Base-by-base conservation (phyloP, 164 flowering plant genomes). In the Vitis riparia region DNA sequence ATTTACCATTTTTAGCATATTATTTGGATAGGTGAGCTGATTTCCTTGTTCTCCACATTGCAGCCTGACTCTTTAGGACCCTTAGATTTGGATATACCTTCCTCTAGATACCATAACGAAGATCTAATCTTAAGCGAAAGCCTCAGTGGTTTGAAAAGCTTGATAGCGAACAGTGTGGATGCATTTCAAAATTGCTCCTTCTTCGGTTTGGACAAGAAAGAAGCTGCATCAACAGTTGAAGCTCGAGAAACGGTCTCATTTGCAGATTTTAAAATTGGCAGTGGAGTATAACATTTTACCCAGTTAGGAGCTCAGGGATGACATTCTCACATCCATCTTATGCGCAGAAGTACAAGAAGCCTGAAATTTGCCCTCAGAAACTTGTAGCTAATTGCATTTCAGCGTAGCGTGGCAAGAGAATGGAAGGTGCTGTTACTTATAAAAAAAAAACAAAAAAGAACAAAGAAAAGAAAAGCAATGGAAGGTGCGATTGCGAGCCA, bases 51-150 rank as follows among this genome's bases (percentile, higher is more conserved):
- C 44, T 72, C 59, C 49, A 16, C 14, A 11, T 69, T 80, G 85
- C 93, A 93, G 98, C 90, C 98, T 19, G 99, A 95, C 55, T 95
- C 99, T 9, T 75, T 95, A 77, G 99, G 98, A 70, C 92, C 95
- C 17, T 75, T 95, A 59, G 99, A 95, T 73, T 74, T 95, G 87
- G 98, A 91, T 62, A 66, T 84, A 51, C 86, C 89, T 74, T 76
- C 94, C 5, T 79, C 84, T 55, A 88, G 86, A 73, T 93, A 89
- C 80, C 89, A 70, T 63, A 80, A 76, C 55, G 87, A 89, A 59
- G 98, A 92, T 72, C 56, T 89, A 55, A 85, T 91, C 67, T 75
- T 92, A 66, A 82, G 91, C 62, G 89, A 85, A 68, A 89, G 96
- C 79, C 84, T 93, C 53, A 79, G 92, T 32, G 91, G 96, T 51